Percentiles rank a stretch among this genome's conserved stretches.
Evolutionary conservation across 176 grass and related monocot species (phyloP).

Genomic region (Hordeum marinum): DNA sequence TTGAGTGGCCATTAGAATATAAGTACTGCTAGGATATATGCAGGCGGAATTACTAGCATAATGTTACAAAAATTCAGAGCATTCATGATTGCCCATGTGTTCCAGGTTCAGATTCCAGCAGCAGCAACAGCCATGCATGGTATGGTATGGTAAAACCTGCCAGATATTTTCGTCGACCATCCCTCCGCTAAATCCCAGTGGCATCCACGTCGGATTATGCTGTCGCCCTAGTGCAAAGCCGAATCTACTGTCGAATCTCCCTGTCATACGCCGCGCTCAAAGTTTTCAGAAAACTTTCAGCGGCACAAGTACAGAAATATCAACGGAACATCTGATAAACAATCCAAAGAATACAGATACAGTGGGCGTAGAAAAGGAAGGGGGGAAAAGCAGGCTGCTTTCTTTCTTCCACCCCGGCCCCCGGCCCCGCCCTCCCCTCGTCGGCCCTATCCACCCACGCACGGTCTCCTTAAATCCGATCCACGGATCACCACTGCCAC

Average conservation of each 20-base stretch:
- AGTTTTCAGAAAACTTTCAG: background rate
- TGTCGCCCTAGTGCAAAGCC: background rate
- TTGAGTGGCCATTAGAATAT: background rate
- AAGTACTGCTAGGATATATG: background rate
- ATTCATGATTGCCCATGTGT: background rate
- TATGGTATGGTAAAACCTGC: background rate
- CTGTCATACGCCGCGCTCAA: background rate
- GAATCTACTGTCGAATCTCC: background rate
- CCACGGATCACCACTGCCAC: background rate
- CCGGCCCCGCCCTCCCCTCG: background rate
- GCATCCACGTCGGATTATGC: slow-evolving; percentile 35
- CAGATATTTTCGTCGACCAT: background rate
- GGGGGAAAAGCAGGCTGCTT: background rate
- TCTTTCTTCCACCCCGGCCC: background rate
- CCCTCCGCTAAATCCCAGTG: background rate
- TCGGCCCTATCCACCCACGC: background rate
- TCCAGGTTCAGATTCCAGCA: background rate
- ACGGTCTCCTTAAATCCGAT: slow-evolving; percentile 10
- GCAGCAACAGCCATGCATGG: background rate
- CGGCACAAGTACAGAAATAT: background rate
- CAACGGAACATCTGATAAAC: too few species aligned
- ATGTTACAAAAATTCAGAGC: background rate
- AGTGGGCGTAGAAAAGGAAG: background rate
- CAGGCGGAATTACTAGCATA: background rate
- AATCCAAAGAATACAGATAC: too few species aligned